phyloP scores from a whole-genome alignment of 23 red algal species.

The Agarophyton chilense region DNA sequence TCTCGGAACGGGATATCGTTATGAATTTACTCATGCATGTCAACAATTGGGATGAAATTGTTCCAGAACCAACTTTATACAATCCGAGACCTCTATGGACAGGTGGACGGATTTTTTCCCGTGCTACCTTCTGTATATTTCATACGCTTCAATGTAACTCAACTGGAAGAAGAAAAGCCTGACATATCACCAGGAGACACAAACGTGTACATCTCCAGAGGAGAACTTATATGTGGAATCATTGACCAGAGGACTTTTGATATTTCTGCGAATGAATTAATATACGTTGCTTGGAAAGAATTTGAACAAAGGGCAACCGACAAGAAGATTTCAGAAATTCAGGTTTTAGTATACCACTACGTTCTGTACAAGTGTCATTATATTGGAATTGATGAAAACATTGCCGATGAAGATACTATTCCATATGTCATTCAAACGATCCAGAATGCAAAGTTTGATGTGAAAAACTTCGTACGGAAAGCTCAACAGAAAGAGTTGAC shows the following conservation, averaged over 20 bases:
- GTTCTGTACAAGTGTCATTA: no score
- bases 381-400: constrained; percentile 97
- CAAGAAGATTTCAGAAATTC: no score
- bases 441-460: constrained; percentile 82
- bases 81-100: no score
- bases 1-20: constrained; percentile 81
- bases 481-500: no score
- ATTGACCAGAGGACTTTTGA: no score
- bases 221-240: constrained; percentile 90
- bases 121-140: constrained; percentile 92
- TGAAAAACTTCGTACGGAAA: no score
- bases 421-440: constrained; percentile 85
- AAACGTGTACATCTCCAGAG: constrained; percentile 82
- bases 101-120: constrained; percentile 97
- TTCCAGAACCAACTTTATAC: constrained; percentile 87
- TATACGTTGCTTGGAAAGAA: no score
- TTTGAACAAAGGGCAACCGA: no score
- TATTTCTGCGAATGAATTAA: no score
- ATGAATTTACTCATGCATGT: constrained; percentile 98
- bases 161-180: constrained; percentile 79
- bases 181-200: constrained; percentile 94
- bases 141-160: constrained; percentile 80
- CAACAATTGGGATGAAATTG: constrained; percentile 79
- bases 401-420: constrained; percentile 93
- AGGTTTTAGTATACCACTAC: no score